These are phyloP conservation scores for Erodium maritimum DNA, from an alignment of 345 rosid species.

Conservation along the genomic window DNA sequence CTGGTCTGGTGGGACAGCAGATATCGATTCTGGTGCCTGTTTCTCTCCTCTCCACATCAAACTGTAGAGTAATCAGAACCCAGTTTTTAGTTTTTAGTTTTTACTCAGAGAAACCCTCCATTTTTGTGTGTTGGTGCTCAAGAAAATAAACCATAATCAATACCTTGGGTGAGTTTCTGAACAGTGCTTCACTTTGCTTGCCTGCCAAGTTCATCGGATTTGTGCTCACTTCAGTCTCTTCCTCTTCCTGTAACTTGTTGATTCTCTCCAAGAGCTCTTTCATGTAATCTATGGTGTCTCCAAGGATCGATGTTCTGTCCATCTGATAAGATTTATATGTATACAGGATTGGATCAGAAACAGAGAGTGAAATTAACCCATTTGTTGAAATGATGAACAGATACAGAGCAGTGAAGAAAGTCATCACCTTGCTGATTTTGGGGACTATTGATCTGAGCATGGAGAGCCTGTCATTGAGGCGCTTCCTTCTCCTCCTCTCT, in stretches of 20 bases:
- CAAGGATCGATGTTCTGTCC: slow-evolving; percentile 42
- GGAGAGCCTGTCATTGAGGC: slow-evolving; percentile 70
- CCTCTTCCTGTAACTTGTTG: slow-evolving; percentile 39
- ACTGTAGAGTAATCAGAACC: slow-evolving; percentile 39
- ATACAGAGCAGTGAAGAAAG: neutral
- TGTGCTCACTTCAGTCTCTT: slow-evolving; percentile 18
- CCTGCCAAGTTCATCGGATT: slow-evolving; percentile 20
- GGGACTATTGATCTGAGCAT: slow-evolving; percentile 93
- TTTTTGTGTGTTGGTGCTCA: neutral
- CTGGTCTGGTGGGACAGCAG: slow-evolving; percentile 73
- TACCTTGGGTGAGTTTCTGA: slow-evolving; percentile 90
- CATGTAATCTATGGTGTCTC: slow-evolving; percentile 40
- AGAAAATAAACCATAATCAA: neutral
- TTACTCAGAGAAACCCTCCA: neutral
- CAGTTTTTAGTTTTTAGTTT: no score
- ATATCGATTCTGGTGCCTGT: slow-evolving; percentile 53
- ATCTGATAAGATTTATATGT: slow-evolving; percentile 15
- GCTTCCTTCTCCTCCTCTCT: slow-evolving; percentile 74
- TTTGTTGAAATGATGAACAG: neutral
- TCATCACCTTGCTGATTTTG: slow-evolving; percentile 77
- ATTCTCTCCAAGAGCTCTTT: slow-evolving; percentile 59
- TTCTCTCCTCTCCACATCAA: slow-evolving; percentile 52
- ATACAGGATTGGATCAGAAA: no score
- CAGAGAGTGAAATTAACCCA: neutral
- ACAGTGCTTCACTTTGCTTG: slow-evolving; percentile 40